Base-by-base conservation (phyloP, 202 grass and related monocot species). In the Zoysia matrella region DNA sequence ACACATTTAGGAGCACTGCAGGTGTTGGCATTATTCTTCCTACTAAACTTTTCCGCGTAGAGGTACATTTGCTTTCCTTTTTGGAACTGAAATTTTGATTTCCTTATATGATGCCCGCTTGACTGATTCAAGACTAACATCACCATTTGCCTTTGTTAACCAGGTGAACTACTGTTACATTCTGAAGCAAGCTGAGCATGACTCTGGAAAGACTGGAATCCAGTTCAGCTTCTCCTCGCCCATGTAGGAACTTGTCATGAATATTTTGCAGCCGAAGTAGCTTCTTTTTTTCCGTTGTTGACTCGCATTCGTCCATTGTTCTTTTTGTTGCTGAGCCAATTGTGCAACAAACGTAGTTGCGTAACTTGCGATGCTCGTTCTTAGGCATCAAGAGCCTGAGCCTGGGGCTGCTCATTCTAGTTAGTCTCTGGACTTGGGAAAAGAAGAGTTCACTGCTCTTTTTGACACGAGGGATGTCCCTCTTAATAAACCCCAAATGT, bases 211-310 rank as follows among this genome's bases (percentile, higher is more conserved):
- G 22, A 30, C 22, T 30, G 22, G 22, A 30, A 30, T 30, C 22
- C 22, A 30, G 22, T 30, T 30, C 22, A 30, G 22, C 22, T 30
- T 30, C 22, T 30, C 22, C 22, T 30, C 22, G 22, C 22, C 22
- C 22, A 30, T 30, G 22, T 30, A 30, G 92, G 92, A 54, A 92
- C 90, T 82, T 90, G 91, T 75, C 62, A 30, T 30, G 22, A 30
- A 87, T 65, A 86, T 97, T 50, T 46, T 97, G 91, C 94, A 92
- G 84, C 66, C 94, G 90, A 74, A 94, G 92, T 78, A 92, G 80
- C 83, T 94, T 97, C 88, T 94, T 89, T 15, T 88, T 47, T 47
- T 5, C 5, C 45, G 45, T 47, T 5, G 22, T 30, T 30, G 52
- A 62, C 75, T 52, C 18, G 60, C 0, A 11, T 80, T 60, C n/a